Evolutionary conservation across 2,329 filamentous ascomycete species (phyloP), one percentile per base, ranked within the genome.

Genomic region (Thelonectria olida): DNA sequence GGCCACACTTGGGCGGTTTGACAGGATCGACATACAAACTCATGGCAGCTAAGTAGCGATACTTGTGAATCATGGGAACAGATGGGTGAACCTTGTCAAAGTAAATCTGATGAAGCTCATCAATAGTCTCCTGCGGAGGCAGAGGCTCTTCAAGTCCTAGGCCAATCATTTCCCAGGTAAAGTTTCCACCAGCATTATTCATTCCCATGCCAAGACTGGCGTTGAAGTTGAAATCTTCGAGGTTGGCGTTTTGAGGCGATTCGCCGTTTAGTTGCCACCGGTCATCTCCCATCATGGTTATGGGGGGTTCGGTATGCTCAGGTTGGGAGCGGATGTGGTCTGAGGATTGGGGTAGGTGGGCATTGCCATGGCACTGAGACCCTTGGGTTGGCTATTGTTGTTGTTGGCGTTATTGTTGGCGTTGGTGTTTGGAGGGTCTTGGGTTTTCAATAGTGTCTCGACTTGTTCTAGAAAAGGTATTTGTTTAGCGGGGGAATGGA

Each of bases 1-100:
- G 7, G 25, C 7, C 42, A 47, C 17, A 12, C 31, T 8, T n/a
- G 3, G 4, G 3, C 4, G 20, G 15, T 15, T 27, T 10, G 4
- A 25, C 38, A 17, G 15, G 39, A 22, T 36, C n/a, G 51, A 71
- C 85, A 66, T 80, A 89, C 77, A 97, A 83, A 72, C 95, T 93
- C 89, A 97, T 92, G 28, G 92, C 92, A 19, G 93, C 91, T 60
- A 96, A 82, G 75, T 96, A 98, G 52, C 95, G 88, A 62, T 90
- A 92, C 70, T 90, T 91, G 75, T 99, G 95, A 58, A 98, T 91
- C 85, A 98, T 92, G 15, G 96, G 93, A 58, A 92, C 72, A 0
- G 92, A 93, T 1, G 91, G 90, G 73, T 98, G 92, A 9, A 97
- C 85, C 76, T 96, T 97, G 58, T 94, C 89, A 74, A 98, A 98